A percentile compares a stretch with the other conserved stretches of the same genome.
Conservation (phyloP, 306 rosid genomes). For the Glycyrrhiza uralensis region DNA sequence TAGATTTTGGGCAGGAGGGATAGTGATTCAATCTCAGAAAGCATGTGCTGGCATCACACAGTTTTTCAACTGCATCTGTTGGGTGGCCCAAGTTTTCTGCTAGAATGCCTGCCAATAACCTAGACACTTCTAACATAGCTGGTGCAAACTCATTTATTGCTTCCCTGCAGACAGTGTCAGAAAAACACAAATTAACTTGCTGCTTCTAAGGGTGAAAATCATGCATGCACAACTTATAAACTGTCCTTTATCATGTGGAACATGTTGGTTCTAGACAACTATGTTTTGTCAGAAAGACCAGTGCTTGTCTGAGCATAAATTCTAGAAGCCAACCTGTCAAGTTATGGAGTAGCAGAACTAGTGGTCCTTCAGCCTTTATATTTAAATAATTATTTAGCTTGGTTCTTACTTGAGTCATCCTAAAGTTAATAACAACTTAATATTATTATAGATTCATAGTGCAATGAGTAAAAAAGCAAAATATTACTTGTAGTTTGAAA, state of each 20-base stretch:
- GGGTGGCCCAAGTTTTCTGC: constrained; percentile 57
- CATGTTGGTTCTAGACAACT: constrained; percentile 20
- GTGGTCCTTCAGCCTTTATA: neutral
- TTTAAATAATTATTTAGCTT: neutral
- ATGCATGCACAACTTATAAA: constrained; percentile 13
- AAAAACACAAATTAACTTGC: constrained; percentile 22
- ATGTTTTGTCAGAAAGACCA: constrained; percentile 20
- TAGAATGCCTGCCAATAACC: constrained; percentile 63
- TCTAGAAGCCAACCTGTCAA: constrained; percentile 35
- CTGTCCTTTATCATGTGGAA: neutral
- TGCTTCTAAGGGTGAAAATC: constrained; percentile 13
- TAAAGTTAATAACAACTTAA: neutral
- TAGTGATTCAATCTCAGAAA: constrained; percentile 82
- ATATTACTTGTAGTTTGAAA: neutral
- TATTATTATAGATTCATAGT: neutral
- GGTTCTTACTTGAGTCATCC: neutral
- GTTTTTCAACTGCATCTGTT: constrained; percentile 45
- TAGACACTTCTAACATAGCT: constrained; percentile 69
- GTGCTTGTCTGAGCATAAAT: constrained; percentile 20
- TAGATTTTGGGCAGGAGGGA: constrained; percentile 61
- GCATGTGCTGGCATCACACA: constrained; percentile 72
- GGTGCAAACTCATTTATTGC: constrained; percentile 69
- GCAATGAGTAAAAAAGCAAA: neutral
- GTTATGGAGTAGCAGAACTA: constrained; percentile 20
- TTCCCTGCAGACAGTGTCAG: constrained; percentile 43